A percentile compares a stretch with the other conserved stretches of the same genome.
phyloP scores from a whole-genome alignment of 2,329 filamentous ascomycete species.

The Zasmidium cellare region DNA sequence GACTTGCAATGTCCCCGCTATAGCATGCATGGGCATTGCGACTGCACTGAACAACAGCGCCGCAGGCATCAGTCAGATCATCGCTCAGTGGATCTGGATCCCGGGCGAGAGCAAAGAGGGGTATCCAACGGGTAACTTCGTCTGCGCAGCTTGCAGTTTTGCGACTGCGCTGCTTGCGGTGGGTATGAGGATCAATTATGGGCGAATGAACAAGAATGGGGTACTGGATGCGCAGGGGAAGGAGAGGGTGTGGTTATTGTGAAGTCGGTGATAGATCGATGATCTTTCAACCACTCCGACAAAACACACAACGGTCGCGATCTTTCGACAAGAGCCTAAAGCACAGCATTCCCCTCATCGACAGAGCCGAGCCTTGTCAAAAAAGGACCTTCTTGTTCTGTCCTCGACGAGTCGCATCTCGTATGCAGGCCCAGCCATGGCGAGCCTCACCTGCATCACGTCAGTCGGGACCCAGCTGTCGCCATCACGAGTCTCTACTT shows the following conservation, averaged over 20 bases:
- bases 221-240: slow-evolving; percentile 25
- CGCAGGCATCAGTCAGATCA: slow-evolving; percentile 41
- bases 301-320: no score
- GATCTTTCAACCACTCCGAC: no score
- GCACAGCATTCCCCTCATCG: background rate
- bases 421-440: no score
- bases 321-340: no score
- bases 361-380: no score
- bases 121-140: slow-evolving; percentile 43
- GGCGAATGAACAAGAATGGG: slow-evolving; percentile 28
- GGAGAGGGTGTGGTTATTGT: slow-evolving; percentile 27
- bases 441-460: background rate
- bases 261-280: background rate
- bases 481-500: background rate
- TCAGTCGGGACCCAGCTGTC: background rate
- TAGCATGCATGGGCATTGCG: slow-evolving; percentile 39
- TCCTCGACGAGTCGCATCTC: no score
- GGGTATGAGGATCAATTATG: slow-evolving; percentile 31
- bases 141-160: slow-evolving; percentile 42
- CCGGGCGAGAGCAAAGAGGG: slow-evolving; percentile 30
- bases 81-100: slow-evolving; percentile 45
- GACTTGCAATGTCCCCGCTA: slow-evolving; percentile 40
- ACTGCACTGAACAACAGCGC: slow-evolving; percentile 41
- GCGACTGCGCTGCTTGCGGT: slow-evolving; percentile 28
- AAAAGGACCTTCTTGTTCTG: no score